Conservation (phyloP, 441 rosid genomes). For the Bruguiera hainesii region DNA sequence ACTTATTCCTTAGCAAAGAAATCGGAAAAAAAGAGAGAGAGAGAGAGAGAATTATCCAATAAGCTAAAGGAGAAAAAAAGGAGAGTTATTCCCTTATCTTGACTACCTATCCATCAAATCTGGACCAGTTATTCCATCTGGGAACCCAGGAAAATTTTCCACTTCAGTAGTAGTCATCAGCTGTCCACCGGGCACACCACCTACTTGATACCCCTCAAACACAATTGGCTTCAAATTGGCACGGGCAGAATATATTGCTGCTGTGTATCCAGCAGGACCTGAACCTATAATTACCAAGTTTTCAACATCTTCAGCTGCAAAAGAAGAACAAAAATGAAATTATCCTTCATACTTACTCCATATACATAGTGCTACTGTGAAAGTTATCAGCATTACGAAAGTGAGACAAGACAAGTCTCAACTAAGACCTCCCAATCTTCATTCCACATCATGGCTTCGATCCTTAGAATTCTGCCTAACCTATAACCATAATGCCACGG, state of each 20-base stretch:
- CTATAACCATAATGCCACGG: neutral
- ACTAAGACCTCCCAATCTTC: neutral
- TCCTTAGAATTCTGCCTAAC: neutral
- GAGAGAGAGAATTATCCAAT: neutral
- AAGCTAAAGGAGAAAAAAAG: neutral
- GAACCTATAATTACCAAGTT: conserved; percentile 91
- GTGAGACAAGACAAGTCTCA: neutral
- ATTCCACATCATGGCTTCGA: neutral
- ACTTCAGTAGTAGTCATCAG: conserved; percentile 98
- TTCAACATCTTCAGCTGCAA: conserved; percentile 73
- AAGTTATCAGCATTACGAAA: neutral
- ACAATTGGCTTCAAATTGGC: conserved; percentile 97
- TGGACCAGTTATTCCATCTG: conserved; percentile 96
- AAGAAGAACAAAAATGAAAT: conserved; percentile 7
- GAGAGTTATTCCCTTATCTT: neutral
- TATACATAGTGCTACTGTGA: neutral
- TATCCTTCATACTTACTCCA: conserved; percentile 9
- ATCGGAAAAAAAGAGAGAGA: neutral
- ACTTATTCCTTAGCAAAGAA: neutral
- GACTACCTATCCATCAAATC: conserved; percentile 94
- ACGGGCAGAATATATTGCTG: conserved; percentile 95
- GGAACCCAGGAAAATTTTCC: conserved; percentile 97
- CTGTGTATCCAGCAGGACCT: conserved; percentile 97
- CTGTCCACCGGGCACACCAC: conserved; percentile 99
- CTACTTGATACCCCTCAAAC: conserved; percentile 95